Evolutionary conservation across 2,329 filamentous ascomycete species (phyloP).

Genomic region (Xylariales sp.): DNA sequence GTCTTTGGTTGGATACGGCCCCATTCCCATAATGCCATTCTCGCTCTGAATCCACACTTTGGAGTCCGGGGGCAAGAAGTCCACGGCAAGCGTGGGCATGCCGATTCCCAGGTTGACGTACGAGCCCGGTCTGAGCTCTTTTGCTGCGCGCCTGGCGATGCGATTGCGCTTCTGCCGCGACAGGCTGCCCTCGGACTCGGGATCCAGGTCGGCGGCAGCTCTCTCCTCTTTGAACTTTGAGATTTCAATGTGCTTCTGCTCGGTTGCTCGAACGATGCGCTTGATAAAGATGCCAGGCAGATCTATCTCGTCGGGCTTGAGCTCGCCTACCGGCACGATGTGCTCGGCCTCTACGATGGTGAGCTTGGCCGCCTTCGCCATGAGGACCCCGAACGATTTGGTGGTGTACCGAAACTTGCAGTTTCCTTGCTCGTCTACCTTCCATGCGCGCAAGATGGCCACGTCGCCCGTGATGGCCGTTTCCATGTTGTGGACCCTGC

Average conservation of each 20-base stretch:
- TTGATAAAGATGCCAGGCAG: conserved; percentile 81
- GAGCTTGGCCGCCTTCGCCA: conserved; percentile 75
- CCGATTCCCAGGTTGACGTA: conserved; percentile 80
- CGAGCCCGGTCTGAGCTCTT: conserved; percentile 75
- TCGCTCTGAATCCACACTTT: conserved; percentile 83
- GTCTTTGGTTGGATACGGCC: conserved; percentile 69
- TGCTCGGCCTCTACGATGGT: conserved; percentile 84
- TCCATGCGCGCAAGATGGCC: conserved; percentile 72
- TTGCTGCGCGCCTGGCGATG: conserved; percentile 72
- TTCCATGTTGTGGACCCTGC: conserved; percentile 72
- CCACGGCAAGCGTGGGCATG: conserved; percentile 83
- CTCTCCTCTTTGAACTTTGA: conserved; percentile 48
- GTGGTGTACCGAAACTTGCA: conserved; percentile 75
- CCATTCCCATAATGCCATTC: conserved; percentile 82
- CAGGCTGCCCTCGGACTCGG: conserved; percentile 37
- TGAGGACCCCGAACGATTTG: conserved; percentile 68
- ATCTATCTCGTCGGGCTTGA: conserved; percentile 71
- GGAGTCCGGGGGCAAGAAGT: conserved; percentile 62
- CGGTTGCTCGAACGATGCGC: conserved; percentile 70
- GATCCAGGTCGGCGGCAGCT: no score
- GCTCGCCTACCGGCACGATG: conserved; percentile 70
- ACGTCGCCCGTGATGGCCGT: conserved; percentile 71
- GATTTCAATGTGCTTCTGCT: conserved; percentile 69
- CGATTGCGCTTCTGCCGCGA: conserved; percentile 59
- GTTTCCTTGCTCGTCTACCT: conserved; percentile 73